Evolutionary conservation across 1,139 yeast genomes (phyloP), one percentile per base, ranked within the genome.

Genomic region (Yamadazyma jaroonii): DNA sequence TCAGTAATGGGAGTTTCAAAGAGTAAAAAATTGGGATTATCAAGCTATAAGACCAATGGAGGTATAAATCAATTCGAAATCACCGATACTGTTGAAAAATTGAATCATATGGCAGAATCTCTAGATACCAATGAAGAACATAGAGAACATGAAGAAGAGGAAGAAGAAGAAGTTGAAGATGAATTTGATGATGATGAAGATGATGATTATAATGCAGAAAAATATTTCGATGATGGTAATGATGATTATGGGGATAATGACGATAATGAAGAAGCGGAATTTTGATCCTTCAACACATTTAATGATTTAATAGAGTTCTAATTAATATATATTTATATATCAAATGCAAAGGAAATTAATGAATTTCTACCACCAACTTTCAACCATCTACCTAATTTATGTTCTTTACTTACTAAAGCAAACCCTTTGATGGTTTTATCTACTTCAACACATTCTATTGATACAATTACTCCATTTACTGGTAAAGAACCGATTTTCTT

Each of bases 341-440:
- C 13, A 43, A 69, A 63, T 43, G 65, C 56, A 52, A 69, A 64
- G 46, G 63, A 57, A 31, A 65, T 59, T 48, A 71, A 57, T 23
- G 70, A 64, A 48, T 69, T 71, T 50, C 75, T 62, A 31, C 67
- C 74, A n/a, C 64, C 65, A n/a, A 31, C 33, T 25, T 54, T 59
- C 36, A 69, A 52, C 96, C 96, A 89, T 57, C 97, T 79, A 32
- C 96, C 97, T 43, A 86, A 72, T 53, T 84, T 79, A 56, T 85
- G 96, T 59, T 90, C 96, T 60, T 89, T 87, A 38, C 92, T 77
- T 11, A 85, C 68, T 34, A 87, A 72, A 0, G 84, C 92, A 46
- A 75, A 67, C 10, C 89, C 72, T 47, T 77, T 69, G 40, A 86
- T 59, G 37, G 71, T 67, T 33, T 72, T 69, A 35, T 67, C 64